phyloP scores from a whole-genome alignment of 2,329 filamentous ascomycete species.

The Aspergillus calidoustus region DNA sequence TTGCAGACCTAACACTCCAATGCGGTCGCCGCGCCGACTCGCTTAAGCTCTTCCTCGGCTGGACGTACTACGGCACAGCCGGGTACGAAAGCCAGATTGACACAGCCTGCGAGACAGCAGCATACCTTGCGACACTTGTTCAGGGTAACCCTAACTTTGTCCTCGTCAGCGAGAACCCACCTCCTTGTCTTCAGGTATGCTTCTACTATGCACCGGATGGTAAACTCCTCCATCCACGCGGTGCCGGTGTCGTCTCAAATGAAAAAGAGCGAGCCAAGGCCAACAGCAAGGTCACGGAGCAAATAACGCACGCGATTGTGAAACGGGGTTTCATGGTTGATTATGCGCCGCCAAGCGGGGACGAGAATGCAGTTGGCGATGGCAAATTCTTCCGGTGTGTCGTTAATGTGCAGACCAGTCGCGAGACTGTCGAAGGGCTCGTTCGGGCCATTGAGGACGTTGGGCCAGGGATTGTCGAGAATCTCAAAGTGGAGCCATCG shows the following conservation, averaged over 20 bases:
- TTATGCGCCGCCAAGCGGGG: constrained; percentile 59
- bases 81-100: constrained; percentile 76
- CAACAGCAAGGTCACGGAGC: constrained; percentile 62
- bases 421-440: constrained; percentile 65
- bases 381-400: constrained; percentile 73
- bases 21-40: constrained; percentile 86
- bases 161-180: constrained; percentile 74
- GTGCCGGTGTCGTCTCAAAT: constrained; percentile 33
- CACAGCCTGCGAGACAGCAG: constrained; percentile 72
- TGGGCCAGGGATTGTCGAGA: constrained; percentile 40
- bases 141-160: constrained; percentile 63
- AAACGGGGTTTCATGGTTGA: constrained; percentile 71
- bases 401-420: constrained; percentile 65
- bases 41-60: constrained; percentile 84
- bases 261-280: constrained; percentile 45
- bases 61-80: constrained; percentile 82
- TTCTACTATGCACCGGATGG: constrained; percentile 79
- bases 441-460: constrained; percentile 62
- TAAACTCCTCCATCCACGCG: constrained; percentile 46
- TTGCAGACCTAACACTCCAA: constrained; percentile 91
- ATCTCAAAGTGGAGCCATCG: constrained; percentile 29
- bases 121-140: constrained; percentile 68
- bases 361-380: constrained; percentile 55
- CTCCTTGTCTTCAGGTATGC: constrained; percentile 91
- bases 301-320: constrained; percentile 60